A percentile compares a stretch with the other conserved stretches of the same genome.
phyloP scores from a whole-genome alignment of 2,329 filamentous ascomycete species.

The Penicillium digitatum region DNA sequence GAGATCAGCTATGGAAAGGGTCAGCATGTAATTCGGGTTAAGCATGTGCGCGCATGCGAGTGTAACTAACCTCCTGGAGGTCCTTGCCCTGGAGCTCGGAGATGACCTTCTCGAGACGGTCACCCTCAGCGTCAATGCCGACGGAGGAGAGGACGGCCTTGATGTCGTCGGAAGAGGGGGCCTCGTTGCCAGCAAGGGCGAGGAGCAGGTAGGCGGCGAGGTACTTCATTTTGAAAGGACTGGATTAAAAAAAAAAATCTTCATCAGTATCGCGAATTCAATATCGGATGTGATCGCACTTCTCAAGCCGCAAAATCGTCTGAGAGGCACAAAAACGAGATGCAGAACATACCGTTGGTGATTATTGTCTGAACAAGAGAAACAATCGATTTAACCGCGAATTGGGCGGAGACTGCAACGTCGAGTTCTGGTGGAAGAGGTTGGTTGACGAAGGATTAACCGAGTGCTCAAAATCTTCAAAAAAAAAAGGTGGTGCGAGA shows the following conservation, averaged over 20 bases:
- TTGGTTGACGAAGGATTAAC: constrained; percentile 33
- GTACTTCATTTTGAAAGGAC: constrained; percentile 87
- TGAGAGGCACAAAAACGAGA: background rate
- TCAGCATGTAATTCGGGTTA: constrained; percentile 15
- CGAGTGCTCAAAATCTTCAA: constrained; percentile 29
- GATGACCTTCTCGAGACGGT: constrained; percentile 81
- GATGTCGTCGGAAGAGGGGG: constrained; percentile 80
- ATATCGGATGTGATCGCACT: constrained; percentile 4
- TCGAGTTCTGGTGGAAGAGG: constrained; percentile 65
- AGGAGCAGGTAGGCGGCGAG: constrained; percentile 99
- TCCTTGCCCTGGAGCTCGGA: constrained; percentile 65
- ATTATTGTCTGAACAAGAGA: constrained; percentile 49
- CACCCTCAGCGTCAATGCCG: constrained; percentile 86
- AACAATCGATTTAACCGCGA: constrained; percentile 99
- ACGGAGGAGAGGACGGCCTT: constrained; percentile 86
- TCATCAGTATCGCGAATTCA: constrained; percentile 20
- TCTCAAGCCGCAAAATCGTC: background rate
- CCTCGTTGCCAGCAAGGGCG: constrained; percentile 83
- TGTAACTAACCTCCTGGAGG: constrained; percentile 75
- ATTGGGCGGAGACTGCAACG: constrained; percentile 99
- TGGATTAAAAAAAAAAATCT: constrained; percentile 13
- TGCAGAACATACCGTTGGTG: constrained; percentile 28
- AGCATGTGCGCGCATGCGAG: background rate
- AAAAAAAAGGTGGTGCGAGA: constrained; percentile 41
- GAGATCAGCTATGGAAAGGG: constrained; percentile 68